These are phyloP conservation scores for Lepidium aucheri DNA, from an alignment of 345 rosid genomes.

Conservation along the genomic window DNA sequence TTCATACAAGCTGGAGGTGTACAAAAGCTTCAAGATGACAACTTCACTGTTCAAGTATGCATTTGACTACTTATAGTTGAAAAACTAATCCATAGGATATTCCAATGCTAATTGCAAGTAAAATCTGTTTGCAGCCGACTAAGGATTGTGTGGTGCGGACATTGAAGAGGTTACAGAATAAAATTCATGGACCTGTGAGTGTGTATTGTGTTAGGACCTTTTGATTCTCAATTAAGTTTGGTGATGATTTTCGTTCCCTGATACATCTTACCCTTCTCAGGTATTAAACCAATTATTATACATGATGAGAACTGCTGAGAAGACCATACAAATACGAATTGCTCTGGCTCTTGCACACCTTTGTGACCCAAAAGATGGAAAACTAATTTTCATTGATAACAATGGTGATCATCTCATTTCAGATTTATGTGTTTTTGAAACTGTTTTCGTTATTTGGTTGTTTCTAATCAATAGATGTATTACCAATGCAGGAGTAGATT, in stretches of 20 bases:
- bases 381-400: slow-evolving; percentile 49
- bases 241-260: background rate
- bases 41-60: slow-evolving; percentile 48
- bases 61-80: background rate
- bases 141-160: slow-evolving; percentile 68
- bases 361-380: slow-evolving; percentile 51
- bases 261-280: slow-evolving; percentile 24
- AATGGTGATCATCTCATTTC: slow-evolving; percentile 35
- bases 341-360: slow-evolving; percentile 68
- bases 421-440: background rate
- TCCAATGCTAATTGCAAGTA: background rate
- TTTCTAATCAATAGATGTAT: background rate
- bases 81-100: background rate
- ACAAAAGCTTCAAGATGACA: slow-evolving; percentile 62
- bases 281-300: slow-evolving; percentile 46
- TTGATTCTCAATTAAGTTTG: background rate
- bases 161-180: slow-evolving; percentile 59
- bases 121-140: slow-evolving; percentile 38
- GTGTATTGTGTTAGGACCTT: background rate
- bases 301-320: slow-evolving; percentile 44
- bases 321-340: slow-evolving; percentile 42
- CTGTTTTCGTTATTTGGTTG: background rate
- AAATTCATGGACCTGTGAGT: slow-evolving; percentile 58
- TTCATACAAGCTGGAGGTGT: slow-evolving; percentile 48
- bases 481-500: slow-evolving; percentile 39